Evolutionary conservation across 1,284 basidiomycete species (phyloP).

Genomic region (Sporisorium iseilematis-ciliati): DNA sequence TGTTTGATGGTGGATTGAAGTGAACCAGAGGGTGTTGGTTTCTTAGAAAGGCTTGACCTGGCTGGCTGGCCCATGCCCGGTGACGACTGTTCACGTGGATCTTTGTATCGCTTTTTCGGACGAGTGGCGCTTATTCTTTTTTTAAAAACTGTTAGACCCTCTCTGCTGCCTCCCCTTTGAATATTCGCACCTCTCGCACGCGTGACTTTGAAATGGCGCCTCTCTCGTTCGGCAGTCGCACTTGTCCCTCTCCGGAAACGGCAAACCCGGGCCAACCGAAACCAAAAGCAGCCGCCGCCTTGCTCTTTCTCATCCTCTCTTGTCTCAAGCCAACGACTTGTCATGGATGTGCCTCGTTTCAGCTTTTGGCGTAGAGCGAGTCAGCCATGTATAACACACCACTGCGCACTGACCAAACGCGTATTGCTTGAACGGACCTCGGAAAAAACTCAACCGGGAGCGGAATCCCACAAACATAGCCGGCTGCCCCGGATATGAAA

Average conservation of each 20-base stretch:
- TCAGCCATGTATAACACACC: too few relatives aligned
- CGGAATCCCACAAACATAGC: conserved; percentile 2
- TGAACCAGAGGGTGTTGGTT: conserved; percentile 2
- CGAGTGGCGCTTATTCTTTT: background rate
- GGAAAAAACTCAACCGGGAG: background rate
- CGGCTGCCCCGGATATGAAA: conserved; percentile 2
- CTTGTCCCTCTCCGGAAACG: conserved; percentile 7
- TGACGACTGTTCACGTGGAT: conserved; percentile 1
- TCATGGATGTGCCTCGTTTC: background rate
- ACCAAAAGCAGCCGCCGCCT: background rate
- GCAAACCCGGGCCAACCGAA: background rate
- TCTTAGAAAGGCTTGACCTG: background rate
- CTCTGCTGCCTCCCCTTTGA: background rate
- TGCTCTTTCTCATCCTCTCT: background rate
- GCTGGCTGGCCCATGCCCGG: conserved; percentile 11
- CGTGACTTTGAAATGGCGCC: background rate
- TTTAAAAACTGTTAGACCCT: background rate
- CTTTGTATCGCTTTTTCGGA: conserved; percentile 3
- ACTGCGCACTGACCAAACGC: background rate
- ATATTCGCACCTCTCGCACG: background rate
- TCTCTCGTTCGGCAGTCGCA: conserved; percentile 3
- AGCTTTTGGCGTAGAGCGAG: too few relatives aligned
- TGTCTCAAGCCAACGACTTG: background rate
- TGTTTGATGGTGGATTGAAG: background rate
- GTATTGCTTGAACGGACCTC: too few relatives aligned